Evolutionary conservation across 495 filamentous ascomycete genomes (phyloP).

Genomic region (Parmelia sp.): DNA sequence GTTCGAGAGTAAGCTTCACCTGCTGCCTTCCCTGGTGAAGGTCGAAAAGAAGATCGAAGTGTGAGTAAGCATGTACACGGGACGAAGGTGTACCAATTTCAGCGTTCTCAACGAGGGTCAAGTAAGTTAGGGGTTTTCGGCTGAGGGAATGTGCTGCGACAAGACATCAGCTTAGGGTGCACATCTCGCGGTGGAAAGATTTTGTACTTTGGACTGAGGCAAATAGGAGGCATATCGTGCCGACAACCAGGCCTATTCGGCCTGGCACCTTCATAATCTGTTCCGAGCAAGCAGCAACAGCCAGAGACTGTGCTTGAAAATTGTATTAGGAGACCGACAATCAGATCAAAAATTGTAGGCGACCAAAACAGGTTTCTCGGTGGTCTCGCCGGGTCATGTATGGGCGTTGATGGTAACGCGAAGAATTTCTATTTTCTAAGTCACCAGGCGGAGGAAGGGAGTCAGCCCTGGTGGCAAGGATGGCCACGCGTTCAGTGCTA

Average conservation of each 20-base stretch:
- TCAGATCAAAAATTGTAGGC: background rate
- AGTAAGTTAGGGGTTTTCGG: constrained; percentile 67
- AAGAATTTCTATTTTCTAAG: background rate
- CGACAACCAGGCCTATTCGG: constrained; percentile 21
- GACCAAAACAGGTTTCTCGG: background rate
- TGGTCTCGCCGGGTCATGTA: background rate
- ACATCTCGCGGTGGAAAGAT: background rate
- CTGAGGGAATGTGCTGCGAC: constrained; percentile 32
- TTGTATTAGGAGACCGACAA: background rate
- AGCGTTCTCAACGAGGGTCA: constrained; percentile 67
- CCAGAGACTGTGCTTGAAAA: constrained; percentile 5
- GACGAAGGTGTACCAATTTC: constrained; percentile 72
- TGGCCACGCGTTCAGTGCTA: background rate
- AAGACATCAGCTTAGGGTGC: constrained; percentile 16
- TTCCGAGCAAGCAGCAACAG: background rate
- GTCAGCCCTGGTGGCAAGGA: background rate
- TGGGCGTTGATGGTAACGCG: background rate
- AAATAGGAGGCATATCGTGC: constrained; percentile 19
- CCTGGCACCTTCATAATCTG: constrained; percentile 25
- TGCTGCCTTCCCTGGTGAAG: constrained; percentile 60
- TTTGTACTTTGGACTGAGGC: constrained; percentile 25
- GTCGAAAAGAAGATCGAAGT: constrained; percentile 77
- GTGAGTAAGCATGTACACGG: constrained; percentile 67
- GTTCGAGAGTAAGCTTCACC: constrained; percentile 75
- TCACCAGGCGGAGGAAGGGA: background rate